Evolutionary conservation across 306 rosid genomes (phyloP).

Genomic region (Gillenia trifoliata): DNA sequence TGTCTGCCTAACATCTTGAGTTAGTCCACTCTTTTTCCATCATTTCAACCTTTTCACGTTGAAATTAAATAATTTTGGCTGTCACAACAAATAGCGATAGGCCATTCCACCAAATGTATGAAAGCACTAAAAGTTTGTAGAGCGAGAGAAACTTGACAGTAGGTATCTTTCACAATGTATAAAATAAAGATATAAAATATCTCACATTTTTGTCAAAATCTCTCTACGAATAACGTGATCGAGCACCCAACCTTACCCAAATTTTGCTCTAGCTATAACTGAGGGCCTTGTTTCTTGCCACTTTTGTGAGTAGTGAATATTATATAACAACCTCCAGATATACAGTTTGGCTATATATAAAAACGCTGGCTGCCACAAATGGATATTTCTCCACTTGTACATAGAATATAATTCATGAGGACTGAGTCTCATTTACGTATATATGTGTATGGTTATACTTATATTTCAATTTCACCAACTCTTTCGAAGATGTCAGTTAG

Average conservation of each 20-base stretch:
- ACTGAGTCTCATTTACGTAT: too few relatives aligned
- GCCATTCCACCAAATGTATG: background rate
- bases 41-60: background rate
- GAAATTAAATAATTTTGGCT: background rate
- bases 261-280: background rate
- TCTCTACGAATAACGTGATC: too few relatives aligned
- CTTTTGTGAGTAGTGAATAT: background rate
- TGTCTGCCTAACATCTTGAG: background rate
- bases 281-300: background rate
- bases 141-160: too few relatives aligned
- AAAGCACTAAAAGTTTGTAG: too few relatives aligned
- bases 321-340: background rate
- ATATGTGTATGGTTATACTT: too few relatives aligned
- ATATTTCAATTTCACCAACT: too few relatives aligned
- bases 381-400: background rate
- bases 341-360: background rate
- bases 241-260: too few relatives aligned
- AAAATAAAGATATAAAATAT: too few relatives aligned
- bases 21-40: background rate
- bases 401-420: too few relatives aligned
- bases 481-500: background rate
- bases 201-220: background rate
- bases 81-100: background rate
- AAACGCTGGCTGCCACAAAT: background rate
- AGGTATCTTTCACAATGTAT: too few relatives aligned